Conservation (phyloP, 2,329 filamentous ascomycete species). For the Hymenoscyphus fructigenus region DNA sequence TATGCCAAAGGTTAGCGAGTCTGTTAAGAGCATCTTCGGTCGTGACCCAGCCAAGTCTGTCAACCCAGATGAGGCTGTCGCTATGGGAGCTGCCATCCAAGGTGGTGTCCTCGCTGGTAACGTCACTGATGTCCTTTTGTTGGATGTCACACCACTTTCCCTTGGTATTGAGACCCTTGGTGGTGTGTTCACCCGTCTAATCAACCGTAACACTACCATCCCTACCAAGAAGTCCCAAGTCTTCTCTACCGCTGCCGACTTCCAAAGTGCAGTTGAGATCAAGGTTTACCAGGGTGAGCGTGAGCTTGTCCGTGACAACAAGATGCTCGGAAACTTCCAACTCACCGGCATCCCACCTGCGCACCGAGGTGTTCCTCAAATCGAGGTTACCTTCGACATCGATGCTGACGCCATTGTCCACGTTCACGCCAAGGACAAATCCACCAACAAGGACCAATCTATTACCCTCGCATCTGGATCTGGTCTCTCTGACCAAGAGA, state of each 20-base stretch:
- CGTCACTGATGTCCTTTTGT: conserved; percentile 91
- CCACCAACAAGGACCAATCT: conserved; percentile 98
- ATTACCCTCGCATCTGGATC: conserved; percentile 98
- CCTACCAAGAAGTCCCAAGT: conserved; percentile 99
- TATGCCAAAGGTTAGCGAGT: conserved; percentile 97
- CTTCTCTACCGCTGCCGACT: conserved; percentile 96
- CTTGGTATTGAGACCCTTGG: conserved; percentile 98
- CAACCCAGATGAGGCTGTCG: conserved; percentile 97
- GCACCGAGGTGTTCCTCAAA: conserved; percentile 91
- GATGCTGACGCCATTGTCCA: conserved; percentile 97
- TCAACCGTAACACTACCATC: conserved; percentile 99
- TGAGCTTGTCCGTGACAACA: conserved; percentile 98
- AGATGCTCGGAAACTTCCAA: conserved; percentile 98
- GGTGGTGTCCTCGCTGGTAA: conserved; percentile 95
- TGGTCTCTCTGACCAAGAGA: conserved; percentile 91
- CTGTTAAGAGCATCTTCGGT: conserved; percentile 94
- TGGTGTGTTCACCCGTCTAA: conserved; percentile 95
- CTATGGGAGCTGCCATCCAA: conserved; percentile 95
- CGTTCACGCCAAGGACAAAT: conserved; percentile 98
- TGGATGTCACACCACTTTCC: conserved; percentile 93
- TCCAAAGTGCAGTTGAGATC: conserved; percentile 98
- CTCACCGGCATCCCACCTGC: conserved; percentile 95
- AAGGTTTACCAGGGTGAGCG: conserved; percentile 99
- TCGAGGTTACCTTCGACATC: conserved; percentile 98
- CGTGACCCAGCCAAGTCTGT: conserved; percentile 97